Evolutionary conservation across 805 yeast species (phyloP), one percentile per base, ranked within the genome.

Genomic region (Candida succiphila): DNA sequence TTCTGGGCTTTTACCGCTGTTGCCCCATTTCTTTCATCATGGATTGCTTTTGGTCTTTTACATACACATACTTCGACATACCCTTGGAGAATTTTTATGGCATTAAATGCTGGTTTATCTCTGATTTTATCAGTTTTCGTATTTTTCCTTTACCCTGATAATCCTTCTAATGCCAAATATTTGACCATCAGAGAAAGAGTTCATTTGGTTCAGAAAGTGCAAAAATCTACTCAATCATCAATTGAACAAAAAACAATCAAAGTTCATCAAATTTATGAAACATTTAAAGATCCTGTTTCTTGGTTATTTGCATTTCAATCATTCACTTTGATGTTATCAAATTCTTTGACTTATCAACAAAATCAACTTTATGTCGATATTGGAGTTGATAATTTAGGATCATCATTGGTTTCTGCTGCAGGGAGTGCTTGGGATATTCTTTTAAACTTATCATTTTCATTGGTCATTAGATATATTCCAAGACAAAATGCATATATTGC

Each of bases 101-200:
- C 76, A 23, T 67, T 75, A 32, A 62, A 70, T 34, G 85, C 82
- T 31, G 67, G 73, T 12, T 48, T 71, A 27, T 71, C 82, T 0
- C 54, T 74, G 17, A 18, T 66, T 16, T 38, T 63, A 25, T 48
- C 64, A 2, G 28, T 59, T 2, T 30, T 57, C 4, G 48, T 65
- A 4, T 46, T 51, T 33, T 59, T 61, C 37, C 32, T 61, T 16
- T 75, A 72, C 43, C 84, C 83, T 27, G 62, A 67, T 37, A 71
- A 74, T 46, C 82, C 82, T 13, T 49, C 75, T 0, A 61, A 57
- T 38, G 74, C 75, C 5, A 58, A 51, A 36, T 69, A 69, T 41
- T 56, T 76, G 31, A 39, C 65, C 4, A 48, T 45, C 2, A 61
- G 69, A 29, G 82, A 76, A 48, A 72, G 63, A 43, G 63, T 72